These are phyloP conservation scores for Gracilaria domingensis DNA, from an alignment of 23 red algal species.

Conservation along the genomic window DNA sequence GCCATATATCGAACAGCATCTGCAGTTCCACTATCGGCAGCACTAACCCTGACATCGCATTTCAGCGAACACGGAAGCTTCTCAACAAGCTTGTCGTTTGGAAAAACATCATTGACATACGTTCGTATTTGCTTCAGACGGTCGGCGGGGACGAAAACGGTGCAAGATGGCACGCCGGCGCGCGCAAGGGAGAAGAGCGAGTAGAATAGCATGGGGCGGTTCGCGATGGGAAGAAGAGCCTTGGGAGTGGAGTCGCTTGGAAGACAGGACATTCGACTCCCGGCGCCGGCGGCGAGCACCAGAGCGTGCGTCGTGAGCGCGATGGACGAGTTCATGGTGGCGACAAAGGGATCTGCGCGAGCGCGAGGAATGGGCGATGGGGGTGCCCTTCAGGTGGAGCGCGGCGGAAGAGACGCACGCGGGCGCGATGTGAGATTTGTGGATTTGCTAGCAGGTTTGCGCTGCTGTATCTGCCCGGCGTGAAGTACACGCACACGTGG, in stretches of 20 bases:
- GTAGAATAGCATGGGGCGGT: conserved; percentile 56
- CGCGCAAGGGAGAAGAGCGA: conserved; percentile 36
- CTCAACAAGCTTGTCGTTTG: not conserved
- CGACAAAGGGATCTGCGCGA: too few relatives aligned
- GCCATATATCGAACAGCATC: conserved; percentile 20
- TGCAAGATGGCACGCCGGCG: conserved; percentile 3
- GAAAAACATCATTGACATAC: conserved; percentile 1
- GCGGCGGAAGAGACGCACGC: too few relatives aligned
- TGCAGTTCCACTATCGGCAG: not conserved
- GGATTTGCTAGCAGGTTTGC: too few relatives aligned
- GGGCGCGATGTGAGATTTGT: too few relatives aligned
- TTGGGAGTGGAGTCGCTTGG: conserved; percentile 26
- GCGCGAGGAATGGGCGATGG: too few relatives aligned
- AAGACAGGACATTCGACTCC: conserved; percentile 12
- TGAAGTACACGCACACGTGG: too few relatives aligned
- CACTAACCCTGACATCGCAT: not conserved
- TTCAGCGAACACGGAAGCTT: not conserved
- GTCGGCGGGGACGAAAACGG: conserved; percentile 31
- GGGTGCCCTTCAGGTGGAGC: too few relatives aligned
- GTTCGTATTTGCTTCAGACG: not conserved
- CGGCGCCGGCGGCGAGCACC: conserved; percentile 46
- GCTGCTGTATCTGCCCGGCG: too few relatives aligned
- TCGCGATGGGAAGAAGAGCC: conserved; percentile 51
- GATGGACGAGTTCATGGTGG: not conserved
- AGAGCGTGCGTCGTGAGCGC: conserved; percentile 33